Evolutionary conservation across 2,329 filamentous ascomycete species (phyloP).

Genomic region (Didymella sp.): DNA sequence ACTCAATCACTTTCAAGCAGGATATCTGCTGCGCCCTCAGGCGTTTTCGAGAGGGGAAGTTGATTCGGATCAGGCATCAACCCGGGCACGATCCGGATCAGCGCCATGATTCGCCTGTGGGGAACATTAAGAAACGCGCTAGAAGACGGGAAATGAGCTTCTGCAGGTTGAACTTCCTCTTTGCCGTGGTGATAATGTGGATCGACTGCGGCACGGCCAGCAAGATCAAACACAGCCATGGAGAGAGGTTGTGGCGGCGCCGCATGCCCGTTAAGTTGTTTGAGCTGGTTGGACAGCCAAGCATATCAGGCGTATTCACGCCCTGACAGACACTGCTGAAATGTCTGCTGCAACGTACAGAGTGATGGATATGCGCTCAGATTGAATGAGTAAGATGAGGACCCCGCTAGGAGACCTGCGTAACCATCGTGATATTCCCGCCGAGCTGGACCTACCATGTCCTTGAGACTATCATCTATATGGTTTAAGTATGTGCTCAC

Average conservation of each 20-base stretch:
- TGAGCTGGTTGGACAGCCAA: conserved; percentile 14
- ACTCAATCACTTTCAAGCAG: neutral
- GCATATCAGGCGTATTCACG: conserved; percentile 4
- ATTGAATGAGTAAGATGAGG: conserved; percentile 10
- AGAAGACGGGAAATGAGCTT: conserved; percentile 21
- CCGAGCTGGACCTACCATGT: conserved; percentile 9
- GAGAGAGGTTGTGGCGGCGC: conserved; percentile 16
- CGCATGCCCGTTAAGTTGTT: neutral
- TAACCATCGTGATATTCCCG: conserved; percentile 2
- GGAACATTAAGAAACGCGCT: conserved; percentile 18
- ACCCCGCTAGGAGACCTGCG: conserved; percentile 3
- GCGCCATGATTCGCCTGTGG: conserved; percentile 15
- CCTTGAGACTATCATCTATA: neutral
- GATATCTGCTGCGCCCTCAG: conserved; percentile 7
- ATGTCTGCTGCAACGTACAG: neutral
- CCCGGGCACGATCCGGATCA: conserved; percentile 10
- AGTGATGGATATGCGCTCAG: conserved; percentile 4
- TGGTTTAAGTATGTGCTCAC: conserved; percentile 12
- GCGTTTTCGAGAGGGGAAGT: conserved; percentile 3
- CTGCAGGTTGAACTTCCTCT: conserved; percentile 3
- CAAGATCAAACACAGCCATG: neutral
- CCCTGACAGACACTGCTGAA: neutral
- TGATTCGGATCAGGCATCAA: conserved; percentile 8
- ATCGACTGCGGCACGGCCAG: conserved; percentile 7
- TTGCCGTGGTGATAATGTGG: conserved; percentile 6